Evolutionary conservation across 495 filamentous ascomycete species (phyloP), one percentile per base, ranked within the genome.

Genomic region (Penicillium subrubescens): DNA sequence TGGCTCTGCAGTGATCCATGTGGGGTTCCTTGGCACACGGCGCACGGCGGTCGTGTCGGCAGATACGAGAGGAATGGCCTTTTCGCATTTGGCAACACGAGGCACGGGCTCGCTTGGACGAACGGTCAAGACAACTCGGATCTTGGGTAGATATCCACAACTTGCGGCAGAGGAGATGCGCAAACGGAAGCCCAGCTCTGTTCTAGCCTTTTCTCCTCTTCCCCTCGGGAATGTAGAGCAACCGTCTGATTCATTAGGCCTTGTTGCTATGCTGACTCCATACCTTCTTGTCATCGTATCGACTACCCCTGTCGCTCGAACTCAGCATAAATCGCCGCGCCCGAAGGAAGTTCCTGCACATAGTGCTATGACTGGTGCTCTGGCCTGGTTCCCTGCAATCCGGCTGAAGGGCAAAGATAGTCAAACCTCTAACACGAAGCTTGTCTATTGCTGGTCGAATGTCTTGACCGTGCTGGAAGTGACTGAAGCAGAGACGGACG

Each of bases 391-490:
- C 75, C 95, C 95, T 5, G 92, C 93, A 4, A 95, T 97, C 57
- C 95, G 91, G 68, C 78, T 98, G 43, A 99, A 97, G 75, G 86
- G 87, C 27, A 84, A 87, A 44, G 88, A 90, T 54, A 73, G 72
- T 33, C 76, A 79, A 35, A 75, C 72, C 1, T 81, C 80, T 2
- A 79, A 82, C 50, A 79, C 79, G 1, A 98, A 97, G 73, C 83
- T 99, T n/a, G 93, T 92, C 2, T 99, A 98, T 76, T 97, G 92
- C 71, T 99, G 95, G 96, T 97, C 94, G 12, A 97, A 97, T 70
- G 87, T 98, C 33, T 80, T 99, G 61, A 97, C 94, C 1, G 89
- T 98, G 21, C 73, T 98, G 27, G 96, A 99, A 61, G 84, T 97
- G 23, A 88, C 92, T 41, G 90, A 92, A 66, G 81, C 86, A 23